Percentiles rank a stretch among this genome's conserved stretches.
phyloP scores from a whole-genome alignment of 2,329 filamentous ascomycete genomes.

The Colletotrichum chlorophyti region DNA sequence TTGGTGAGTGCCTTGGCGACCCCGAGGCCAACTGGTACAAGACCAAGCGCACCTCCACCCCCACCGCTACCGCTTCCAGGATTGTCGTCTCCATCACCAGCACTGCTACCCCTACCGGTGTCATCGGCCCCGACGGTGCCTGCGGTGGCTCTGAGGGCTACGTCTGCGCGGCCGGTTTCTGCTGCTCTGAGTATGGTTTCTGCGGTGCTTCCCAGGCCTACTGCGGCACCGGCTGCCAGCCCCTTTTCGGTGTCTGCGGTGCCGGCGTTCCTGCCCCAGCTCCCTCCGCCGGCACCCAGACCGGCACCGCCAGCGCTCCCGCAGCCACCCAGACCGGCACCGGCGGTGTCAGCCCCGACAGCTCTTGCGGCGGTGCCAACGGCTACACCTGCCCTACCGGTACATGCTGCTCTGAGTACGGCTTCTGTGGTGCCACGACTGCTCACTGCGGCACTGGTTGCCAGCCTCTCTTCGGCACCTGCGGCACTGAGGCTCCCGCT shows the following conservation, averaged over 20 bases:
- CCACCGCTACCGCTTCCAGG: conserved; percentile 24
- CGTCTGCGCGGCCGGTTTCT: conserved; percentile 25
- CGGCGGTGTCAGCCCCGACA: conserved; percentile 22
- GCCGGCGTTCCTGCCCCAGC: conserved; percentile 10
- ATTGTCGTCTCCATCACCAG: conserved; percentile 26
- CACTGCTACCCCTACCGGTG: conserved; percentile 29
- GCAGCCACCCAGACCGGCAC: conserved; percentile 6
- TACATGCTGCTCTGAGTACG: conserved; percentile 31
- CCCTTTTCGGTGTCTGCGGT: conserved; percentile 30
- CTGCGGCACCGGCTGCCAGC: conserved; percentile 31
- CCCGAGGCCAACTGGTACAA: conserved; percentile 53
- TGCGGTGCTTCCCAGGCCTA: conserved; percentile 29
- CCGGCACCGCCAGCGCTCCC: conserved; percentile 9
- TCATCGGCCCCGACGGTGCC: conserved; percentile 21
- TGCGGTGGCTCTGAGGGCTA: conserved; percentile 27
- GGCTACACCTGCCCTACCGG: conserved; percentile 9
- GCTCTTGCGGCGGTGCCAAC: conserved; percentile 20
- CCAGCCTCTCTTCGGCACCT: conserved; percentile 24
- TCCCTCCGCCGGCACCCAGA: conserved; percentile 3
- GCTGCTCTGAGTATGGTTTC: conserved; percentile 32
- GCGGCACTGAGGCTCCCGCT: no score
- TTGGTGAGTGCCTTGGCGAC: conserved; percentile 55
- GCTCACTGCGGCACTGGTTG: conserved; percentile 31
- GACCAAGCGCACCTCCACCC: conserved; percentile 28
- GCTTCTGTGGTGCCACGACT: conserved; percentile 30